Percentiles rank a stretch among this genome's conserved stretches.
Conservation (phyloP, 305 asterid species). For the Solanum aculeatissimum region DNA sequence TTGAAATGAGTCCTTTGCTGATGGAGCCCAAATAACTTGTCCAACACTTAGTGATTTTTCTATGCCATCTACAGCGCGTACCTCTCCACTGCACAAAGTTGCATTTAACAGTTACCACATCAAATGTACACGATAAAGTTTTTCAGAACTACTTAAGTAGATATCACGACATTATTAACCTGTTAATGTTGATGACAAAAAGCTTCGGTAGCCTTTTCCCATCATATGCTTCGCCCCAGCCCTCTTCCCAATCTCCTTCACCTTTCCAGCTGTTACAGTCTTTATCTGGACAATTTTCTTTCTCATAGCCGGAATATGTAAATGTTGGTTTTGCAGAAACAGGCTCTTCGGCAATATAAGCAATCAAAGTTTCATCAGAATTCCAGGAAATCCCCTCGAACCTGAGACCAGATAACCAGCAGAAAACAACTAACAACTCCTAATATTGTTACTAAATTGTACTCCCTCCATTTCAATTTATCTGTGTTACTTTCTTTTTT, state of each 20-base stretch:
- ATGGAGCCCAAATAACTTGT: constrained; percentile 92
- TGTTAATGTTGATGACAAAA: constrained; percentile 50
- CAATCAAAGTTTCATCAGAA: constrained; percentile 64
- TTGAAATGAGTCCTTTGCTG: constrained; percentile 29
- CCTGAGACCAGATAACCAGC: constrained; percentile 33
- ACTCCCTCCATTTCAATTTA: no score
- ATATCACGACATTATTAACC: constrained; percentile 23
- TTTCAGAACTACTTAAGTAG: constrained; percentile 1
- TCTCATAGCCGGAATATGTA: background rate
- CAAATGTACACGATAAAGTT: background rate
- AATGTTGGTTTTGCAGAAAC: constrained; percentile 44
- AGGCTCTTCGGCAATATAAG: constrained; percentile 94
- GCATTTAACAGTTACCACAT: background rate
- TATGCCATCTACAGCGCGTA: constrained; percentile 38
- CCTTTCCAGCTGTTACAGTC: constrained; percentile 79
- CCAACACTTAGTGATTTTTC: constrained; percentile 72
- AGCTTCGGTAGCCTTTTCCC: constrained; percentile 86
- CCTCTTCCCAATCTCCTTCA: constrained; percentile 91
- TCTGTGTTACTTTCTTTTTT: no score
- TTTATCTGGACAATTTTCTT: constrained; percentile 12
- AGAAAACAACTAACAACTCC: background rate
- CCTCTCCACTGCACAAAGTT: constrained; percentile 73
- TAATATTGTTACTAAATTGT: background rate
- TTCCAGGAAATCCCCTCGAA: constrained; percentile 96
- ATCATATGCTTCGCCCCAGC: constrained; percentile 90